Conservation (phyloP, 208 protist genomes). For the Acanthamoeba lenticulata region DNA sequence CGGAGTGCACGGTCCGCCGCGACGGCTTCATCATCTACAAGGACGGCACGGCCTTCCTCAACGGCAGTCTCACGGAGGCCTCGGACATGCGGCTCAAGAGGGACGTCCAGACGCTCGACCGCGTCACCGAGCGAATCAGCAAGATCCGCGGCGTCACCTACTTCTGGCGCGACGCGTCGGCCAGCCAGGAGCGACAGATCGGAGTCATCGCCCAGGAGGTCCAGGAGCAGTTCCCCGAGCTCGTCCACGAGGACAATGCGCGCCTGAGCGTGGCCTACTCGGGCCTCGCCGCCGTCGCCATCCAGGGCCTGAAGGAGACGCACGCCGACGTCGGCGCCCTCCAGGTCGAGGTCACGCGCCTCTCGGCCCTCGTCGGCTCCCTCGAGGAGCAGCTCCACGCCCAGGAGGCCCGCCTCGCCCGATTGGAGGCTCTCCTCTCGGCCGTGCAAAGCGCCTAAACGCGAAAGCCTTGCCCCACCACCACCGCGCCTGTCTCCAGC, state of each 20-base stretch:
- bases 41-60: background rate
- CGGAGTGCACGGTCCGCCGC: background rate
- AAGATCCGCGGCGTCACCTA: background rate
- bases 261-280: background rate
- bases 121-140: background rate
- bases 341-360: background rate
- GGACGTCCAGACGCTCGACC: background rate
- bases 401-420: background rate
- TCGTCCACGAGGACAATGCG: background rate
- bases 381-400: background rate
- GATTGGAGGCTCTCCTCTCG: background rate
- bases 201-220: constrained; percentile 9
- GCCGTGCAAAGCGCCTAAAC: too few species aligned
- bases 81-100: background rate
- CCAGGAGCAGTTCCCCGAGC: constrained; percentile 16
- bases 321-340: background rate
- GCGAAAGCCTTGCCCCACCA: too few species aligned
- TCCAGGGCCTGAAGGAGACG: constrained; percentile 35
- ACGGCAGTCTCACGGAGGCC: background rate
- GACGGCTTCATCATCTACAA: background rate
- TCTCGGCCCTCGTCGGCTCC: background rate
- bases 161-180: background rate
- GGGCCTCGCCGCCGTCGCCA: background rate
- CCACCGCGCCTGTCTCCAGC: too few species aligned
- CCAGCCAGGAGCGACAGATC: background rate